Evolutionary conservation across 306 rosid species (phyloP), one percentile per base, ranked within the genome.

Genomic region (Pyrus pyrifolia): DNA sequence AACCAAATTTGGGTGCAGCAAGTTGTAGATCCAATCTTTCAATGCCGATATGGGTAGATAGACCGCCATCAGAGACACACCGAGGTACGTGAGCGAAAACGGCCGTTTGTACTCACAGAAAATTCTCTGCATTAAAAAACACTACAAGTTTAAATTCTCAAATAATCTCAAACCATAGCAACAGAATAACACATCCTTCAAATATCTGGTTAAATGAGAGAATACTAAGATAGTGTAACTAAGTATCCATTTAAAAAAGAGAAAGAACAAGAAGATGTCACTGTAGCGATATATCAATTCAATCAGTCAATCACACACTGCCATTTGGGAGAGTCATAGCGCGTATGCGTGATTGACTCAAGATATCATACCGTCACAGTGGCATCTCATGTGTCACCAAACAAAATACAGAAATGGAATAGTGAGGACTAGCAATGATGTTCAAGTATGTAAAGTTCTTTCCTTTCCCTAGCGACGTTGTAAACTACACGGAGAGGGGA

Each of bases 21-120:
- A 72, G 77, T 74, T 74, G 82, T 66, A 82, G 18, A 89, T 30
- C 86, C 88, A 84, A 60, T 86, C 84, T 80, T 72, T 89, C 57
- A 89, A 45, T 71, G 84, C 78, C 63, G 93, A 84, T 70, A 89
- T 11, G 1, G 93, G 95, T 68, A 91, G 81, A 80, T 86, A 83
- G 52, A 91, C 52, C 71, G 59, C 81, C 95, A 89, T 82, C 68
- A 91, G 80, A 68, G 93, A 91, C 70, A 83, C 84, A 51, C 95
- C 91, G 62, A 91, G 74, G 79, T 86, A 91, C 60, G 93, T 86
- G 68, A 91, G 81, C 58, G 91, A 88, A 85, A 91, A 91, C 8
- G 95, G 97, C 49, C 87, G 93, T 71, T 81, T 88, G 78, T 88
- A 89, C 81, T 88, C 90, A 5, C 38, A 19, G 71, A 91, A 91